Base-by-base conservation (phyloP, 73 alveolate species). In the Paramecium sonneborni region DNA sequence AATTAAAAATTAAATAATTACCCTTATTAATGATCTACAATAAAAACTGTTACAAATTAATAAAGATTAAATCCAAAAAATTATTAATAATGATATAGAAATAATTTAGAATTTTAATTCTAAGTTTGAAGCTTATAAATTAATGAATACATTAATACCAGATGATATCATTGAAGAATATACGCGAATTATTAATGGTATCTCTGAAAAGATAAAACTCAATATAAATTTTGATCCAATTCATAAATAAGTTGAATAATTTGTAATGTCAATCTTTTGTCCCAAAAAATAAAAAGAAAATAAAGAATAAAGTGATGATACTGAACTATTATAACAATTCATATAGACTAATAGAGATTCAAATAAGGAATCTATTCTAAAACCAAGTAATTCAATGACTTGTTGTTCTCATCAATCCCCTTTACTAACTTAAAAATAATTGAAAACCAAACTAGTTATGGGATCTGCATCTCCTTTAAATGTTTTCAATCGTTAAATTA, bases 381-480 rank as follows among this genome's bases (percentile, higher is more conserved):
- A 52, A 52, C 68, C 68, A 18, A 52, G 18, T 18, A 20, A 52
- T 3, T 52, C 68, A 18, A 52, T 52, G 68, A 52, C 34, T 52
- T 52, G 68, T 18, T 52, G 68, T 52, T 52, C 34, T 6, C 68
- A 62, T 30, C 44, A 62, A 30, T 62, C 84, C 30, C 84, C 84
- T 26, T 30, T 62, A 3, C 46, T 23, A 30, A 62, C 84, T 1
- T 23, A 62, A 62, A 62, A 62, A 4, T 12, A 26, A 62, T 9
- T 62, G 34, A 28, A 52, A 52, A 52, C 68, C 0, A 30, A 62
- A 26, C 84, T 26, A 14, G 84, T 62, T 62, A 62, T 62, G 84
- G 84, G 86, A 28, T 21, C 86, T 12, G 58, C 58, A n/a, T 72
- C 86, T 37, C 86, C 86, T n/a, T 72, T 72, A 38, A 72, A 72